Conservation (phyloP, 2,329 filamentous ascomycete genomes). For the Aphanoascus verrucosus region DNA sequence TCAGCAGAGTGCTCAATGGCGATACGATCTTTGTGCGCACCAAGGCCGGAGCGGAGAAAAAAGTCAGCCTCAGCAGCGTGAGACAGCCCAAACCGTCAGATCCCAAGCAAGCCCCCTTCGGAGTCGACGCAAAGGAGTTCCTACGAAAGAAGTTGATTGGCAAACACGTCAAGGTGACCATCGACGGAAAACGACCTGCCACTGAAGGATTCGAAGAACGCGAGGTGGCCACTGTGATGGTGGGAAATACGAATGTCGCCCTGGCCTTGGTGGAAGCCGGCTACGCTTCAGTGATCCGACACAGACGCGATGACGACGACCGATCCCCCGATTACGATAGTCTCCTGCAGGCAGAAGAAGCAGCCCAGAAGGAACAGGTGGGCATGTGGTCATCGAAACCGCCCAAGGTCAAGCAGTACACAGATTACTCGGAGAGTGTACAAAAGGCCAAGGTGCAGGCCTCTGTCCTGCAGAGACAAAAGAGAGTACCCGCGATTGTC, state of each 20-base stretch:
- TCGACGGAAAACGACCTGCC: conserved; percentile 84
- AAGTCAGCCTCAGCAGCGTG: conserved; percentile 84
- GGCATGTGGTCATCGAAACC: conserved; percentile 92
- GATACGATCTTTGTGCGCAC: conserved; percentile 81
- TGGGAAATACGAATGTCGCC: conserved; percentile 78
- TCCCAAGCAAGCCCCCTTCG: conserved; percentile 75
- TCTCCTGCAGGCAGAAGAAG: conserved; percentile 36
- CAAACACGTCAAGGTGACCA: conserved; percentile 80
- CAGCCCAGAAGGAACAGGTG: conserved; percentile 75
- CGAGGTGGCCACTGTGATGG: conserved; percentile 79
- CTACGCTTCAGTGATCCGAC: conserved; percentile 86
- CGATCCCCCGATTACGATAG: conserved; percentile 84
- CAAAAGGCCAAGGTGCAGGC: conserved; percentile 95
- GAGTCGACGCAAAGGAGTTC: conserved; percentile 91
- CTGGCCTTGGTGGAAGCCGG: conserved; percentile 80
- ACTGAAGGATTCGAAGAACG: conserved; percentile 86
- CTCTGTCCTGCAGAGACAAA: conserved; percentile 75
- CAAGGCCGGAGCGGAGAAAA: conserved; percentile 76
- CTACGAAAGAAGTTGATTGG: conserved; percentile 87
- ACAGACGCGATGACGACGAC: conserved; percentile 89
- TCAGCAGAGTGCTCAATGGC: conserved; percentile 74
- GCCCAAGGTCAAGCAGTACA: conserved; percentile 68
- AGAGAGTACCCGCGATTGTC: conserved; percentile 83
- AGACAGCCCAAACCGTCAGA: conserved; percentile 85
- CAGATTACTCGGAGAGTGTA: conserved; percentile 81